Conservation (phyloP, 768 basidiomycete species). For the Tricholoma hemisulphureum region DNA sequence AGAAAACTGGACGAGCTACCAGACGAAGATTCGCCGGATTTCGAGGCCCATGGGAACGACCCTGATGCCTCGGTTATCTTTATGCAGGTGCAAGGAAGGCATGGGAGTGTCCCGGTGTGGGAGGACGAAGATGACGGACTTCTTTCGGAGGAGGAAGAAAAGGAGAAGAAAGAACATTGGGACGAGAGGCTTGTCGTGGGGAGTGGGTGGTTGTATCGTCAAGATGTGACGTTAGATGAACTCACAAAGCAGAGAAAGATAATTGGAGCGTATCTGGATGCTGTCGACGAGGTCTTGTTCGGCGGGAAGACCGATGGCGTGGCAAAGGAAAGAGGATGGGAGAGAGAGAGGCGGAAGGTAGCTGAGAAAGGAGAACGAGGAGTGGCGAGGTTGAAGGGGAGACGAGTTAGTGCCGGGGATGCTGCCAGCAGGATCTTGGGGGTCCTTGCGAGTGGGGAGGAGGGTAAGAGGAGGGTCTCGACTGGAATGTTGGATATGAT, state of each 20-base stretch:
- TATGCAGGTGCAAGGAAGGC: slow-evolving; percentile 65
- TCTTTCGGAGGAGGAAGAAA: slow-evolving; percentile 39
- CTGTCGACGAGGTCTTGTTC: slow-evolving; percentile 81
- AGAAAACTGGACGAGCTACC: slow-evolving; percentile 32
- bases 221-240: slow-evolving; percentile 55
- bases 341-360: slow-evolving; percentile 44
- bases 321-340: slow-evolving; percentile 46
- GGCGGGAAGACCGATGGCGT: slow-evolving; percentile 51
- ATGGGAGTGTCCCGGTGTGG: slow-evolving; percentile 75
- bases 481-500: slow-evolving; percentile 58
- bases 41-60: slow-evolving; percentile 39
- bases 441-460: slow-evolving; percentile 18
- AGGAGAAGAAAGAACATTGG: slow-evolving; percentile 69
- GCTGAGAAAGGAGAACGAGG: slow-evolving; percentile 41
- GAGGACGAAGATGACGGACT: slow-evolving; percentile 62
- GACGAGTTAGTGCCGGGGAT: slow-evolving; percentile 51
- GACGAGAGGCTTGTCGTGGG: slow-evolving; percentile 79
- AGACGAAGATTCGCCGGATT: slow-evolving; percentile 31
- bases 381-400: slow-evolving; percentile 41
- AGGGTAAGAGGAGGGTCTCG: slow-evolving; percentile 54
- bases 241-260: slow-evolving; percentile 56
- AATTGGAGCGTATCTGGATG: slow-evolving; percentile 63
- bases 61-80: slow-evolving; percentile 65
- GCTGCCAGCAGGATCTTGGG: slow-evolving; percentile 23
- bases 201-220: slow-evolving; percentile 79